phyloP scores from a whole-genome alignment of 1,139 yeast genomes.

The Nakaseomyces sp. region DNA sequence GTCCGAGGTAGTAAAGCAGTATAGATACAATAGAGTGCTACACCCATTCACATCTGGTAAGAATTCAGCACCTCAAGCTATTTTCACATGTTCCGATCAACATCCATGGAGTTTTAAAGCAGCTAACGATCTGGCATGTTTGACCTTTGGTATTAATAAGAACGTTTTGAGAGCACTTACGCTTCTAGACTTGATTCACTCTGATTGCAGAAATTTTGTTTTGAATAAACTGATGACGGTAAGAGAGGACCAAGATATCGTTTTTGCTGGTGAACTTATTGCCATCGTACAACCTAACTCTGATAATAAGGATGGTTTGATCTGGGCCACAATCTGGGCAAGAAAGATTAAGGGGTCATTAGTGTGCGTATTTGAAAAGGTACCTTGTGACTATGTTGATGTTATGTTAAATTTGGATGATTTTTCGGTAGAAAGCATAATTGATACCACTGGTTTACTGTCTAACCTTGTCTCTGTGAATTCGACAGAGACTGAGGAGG shows the following conservation, averaged over 20 bases:
- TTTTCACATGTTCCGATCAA: slow-evolving; percentile 68
- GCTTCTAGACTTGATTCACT: slow-evolving; percentile 68
- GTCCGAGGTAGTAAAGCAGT: slow-evolving; percentile 15
- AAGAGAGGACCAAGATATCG: slow-evolving; percentile 35
- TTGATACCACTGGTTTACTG: slow-evolving; percentile 6
- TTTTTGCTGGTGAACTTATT: slow-evolving; percentile 49
- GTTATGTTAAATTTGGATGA: slow-evolving; percentile 36
- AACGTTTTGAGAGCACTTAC: slow-evolving; percentile 53
- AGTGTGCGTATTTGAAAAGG: slow-evolving; percentile 81
- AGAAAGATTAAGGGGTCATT: slow-evolving; percentile 61
- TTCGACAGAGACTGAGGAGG: background rate
- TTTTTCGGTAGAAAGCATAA: slow-evolving; percentile 19
- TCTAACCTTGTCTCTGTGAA: background rate
- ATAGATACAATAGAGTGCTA: slow-evolving; percentile 32
- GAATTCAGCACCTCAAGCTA: slow-evolving; percentile 66
- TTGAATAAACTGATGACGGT: slow-evolving; percentile 41
- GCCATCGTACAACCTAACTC: slow-evolving; percentile 41
- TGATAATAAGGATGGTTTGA: slow-evolving; percentile 37
- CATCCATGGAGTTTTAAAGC: slow-evolving; percentile 77
- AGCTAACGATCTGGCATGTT: slow-evolving; percentile 82
- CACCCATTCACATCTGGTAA: slow-evolving; percentile 58
- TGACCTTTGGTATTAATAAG: slow-evolving; percentile 75
- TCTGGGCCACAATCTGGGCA: slow-evolving; percentile 87
- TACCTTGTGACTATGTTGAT: slow-evolving; percentile 72
- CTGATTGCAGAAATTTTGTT: slow-evolving; percentile 62